These are phyloP conservation scores for Nothophytophthora sp. DNA, from an alignment of 352 stramenopile species.

Conservation along the genomic window DNA sequence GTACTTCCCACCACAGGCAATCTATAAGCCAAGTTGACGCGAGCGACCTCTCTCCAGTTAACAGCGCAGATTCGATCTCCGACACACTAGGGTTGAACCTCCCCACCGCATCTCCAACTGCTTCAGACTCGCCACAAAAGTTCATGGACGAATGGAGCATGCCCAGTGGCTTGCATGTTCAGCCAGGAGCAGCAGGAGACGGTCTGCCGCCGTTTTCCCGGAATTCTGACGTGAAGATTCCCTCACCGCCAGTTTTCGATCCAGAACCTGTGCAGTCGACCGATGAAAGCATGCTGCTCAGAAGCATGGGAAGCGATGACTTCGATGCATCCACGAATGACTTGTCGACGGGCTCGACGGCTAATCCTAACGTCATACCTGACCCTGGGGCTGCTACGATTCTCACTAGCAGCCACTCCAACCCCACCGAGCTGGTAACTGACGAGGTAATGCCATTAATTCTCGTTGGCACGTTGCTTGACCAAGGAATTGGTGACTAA, in stretches of 20 bases:
- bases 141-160: no score
- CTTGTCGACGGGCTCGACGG: constrained; percentile 1
- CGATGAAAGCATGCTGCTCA: constrained; percentile 22
- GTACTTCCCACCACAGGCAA: neutral
- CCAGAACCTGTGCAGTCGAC: neutral
- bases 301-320: constrained; percentile 32
- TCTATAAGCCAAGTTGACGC: neutral
- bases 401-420: neutral
- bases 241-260: constrained; percentile 7
- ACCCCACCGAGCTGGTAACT: neutral
- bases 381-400: neutral
- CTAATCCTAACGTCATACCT: neutral
- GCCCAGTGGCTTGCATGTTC: no score
- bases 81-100: neutral
- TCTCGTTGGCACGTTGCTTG: no score
- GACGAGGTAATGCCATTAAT: no score
- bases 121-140: no score
- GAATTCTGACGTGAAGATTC: constrained; percentile 9
- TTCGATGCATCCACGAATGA: constrained; percentile 17
- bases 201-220: constrained; percentile 1
- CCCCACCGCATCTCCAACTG: neutral
- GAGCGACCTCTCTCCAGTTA: neutral
- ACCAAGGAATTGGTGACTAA: no score
- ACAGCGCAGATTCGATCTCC: neutral
- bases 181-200: neutral